Conservation (phyloP, 2,329 filamentous ascomycete genomes). For the Sphaerostilbella broomeana region DNA sequence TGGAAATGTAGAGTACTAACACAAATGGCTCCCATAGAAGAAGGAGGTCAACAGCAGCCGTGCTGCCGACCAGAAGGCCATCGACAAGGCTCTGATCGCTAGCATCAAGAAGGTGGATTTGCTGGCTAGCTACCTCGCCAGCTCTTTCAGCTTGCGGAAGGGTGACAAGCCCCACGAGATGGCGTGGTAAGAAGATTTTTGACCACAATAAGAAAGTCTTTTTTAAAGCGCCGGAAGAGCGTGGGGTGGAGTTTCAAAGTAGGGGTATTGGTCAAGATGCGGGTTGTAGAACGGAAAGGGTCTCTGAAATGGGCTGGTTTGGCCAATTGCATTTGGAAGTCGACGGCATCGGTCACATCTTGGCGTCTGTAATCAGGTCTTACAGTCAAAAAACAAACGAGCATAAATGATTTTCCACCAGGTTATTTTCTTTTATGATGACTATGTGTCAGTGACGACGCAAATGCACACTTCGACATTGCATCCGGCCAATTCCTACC, state of each 20-base stretch:
- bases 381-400: conserved; percentile 50
- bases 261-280: conserved; percentile 15
- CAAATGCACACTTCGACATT: background rate
- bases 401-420: conserved; percentile 31
- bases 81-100: conserved; percentile 93
- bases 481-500: background rate
- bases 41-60: conserved; percentile 90
- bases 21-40: conserved; percentile 58
- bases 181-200: conserved; percentile 89
- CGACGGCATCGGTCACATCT: conserved; percentile 58
- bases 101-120: conserved; percentile 98
- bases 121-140: conserved; percentile 87
- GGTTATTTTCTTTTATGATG: conserved; percentile 25
- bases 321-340: conserved; percentile 61
- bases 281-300: conserved; percentile 41
- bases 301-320: conserved; percentile 49
- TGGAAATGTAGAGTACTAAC: conserved; percentile 19
- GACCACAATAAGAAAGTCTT: conserved; percentile 21
- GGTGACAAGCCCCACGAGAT: conserved; percentile 99
- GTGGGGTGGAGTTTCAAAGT: conserved; percentile 9
- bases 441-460: conserved; percentile 27
- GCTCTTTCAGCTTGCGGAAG: conserved; percentile 97
- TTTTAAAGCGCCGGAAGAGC: conserved; percentile 20
- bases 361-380: conserved; percentile 62
- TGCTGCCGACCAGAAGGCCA: conserved; percentile 93